Evolutionary conservation across 1,284 basidiomycete genomes (phyloP).

Genomic region (Leccinum pachyderme): DNA sequence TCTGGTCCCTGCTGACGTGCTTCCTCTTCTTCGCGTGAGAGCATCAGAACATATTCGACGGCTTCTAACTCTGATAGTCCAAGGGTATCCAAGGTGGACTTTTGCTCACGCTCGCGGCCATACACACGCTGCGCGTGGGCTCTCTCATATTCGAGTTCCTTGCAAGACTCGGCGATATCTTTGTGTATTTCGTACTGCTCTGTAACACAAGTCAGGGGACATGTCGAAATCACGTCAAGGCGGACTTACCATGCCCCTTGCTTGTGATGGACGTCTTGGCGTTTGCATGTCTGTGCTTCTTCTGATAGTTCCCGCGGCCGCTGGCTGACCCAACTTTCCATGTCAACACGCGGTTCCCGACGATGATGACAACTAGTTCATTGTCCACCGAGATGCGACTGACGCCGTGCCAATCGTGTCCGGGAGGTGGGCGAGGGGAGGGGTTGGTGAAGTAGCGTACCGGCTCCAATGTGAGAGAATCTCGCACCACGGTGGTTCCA

Average conservation of each 20-base stretch:
- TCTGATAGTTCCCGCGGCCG: conserved; percentile 5
- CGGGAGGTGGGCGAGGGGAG: conserved; percentile 38
- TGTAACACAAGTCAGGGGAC: conserved; percentile 27
- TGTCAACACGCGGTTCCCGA: conserved; percentile 64
- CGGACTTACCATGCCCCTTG: conserved; percentile 28
- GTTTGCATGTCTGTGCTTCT: conserved; percentile 23
- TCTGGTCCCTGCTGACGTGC: conserved; percentile 15
- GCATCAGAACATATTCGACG: conserved; percentile 81
- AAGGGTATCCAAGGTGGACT: conserved; percentile 53
- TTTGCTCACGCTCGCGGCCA: conserved; percentile 56
- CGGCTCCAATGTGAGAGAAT: conserved; percentile 59
- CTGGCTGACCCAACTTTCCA: conserved; percentile 62
- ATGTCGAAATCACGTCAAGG: background rate
- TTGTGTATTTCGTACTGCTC: conserved; percentile 64
- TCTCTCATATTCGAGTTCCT: conserved; percentile 51
- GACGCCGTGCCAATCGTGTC: conserved; percentile 48
- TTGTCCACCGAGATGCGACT: conserved; percentile 61
- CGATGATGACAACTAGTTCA: conserved; percentile 61
- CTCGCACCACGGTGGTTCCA: conserved; percentile 65
- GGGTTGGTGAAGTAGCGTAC: conserved; percentile 55
- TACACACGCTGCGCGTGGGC: conserved; percentile 37
- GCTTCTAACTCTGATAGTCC: conserved; percentile 78
- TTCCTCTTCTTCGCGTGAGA: conserved; percentile 76
- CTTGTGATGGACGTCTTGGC: conserved; percentile 20
- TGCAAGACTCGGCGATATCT: conserved; percentile 61